Evolutionary conservation across 2,329 filamentous ascomycete species (phyloP).

Genomic region (Pyrenophora seminiperda): DNA sequence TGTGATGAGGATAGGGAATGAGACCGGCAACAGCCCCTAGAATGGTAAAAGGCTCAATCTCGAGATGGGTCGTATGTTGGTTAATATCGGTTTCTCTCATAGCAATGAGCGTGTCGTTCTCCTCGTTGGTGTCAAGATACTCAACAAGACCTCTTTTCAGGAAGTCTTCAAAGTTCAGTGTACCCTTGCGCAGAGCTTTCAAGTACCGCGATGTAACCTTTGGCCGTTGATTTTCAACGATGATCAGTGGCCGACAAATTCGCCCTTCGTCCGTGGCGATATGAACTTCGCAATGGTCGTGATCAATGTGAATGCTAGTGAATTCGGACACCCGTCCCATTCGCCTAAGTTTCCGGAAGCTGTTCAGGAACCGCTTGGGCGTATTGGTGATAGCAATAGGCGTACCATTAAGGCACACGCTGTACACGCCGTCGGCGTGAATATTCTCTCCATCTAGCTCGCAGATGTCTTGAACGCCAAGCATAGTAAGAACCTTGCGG

Average conservation of each 20-base stretch:
- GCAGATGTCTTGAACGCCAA: conserved; percentile 83
- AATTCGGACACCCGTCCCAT: conserved; percentile 94
- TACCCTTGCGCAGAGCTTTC: conserved; percentile 78
- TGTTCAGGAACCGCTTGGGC: conserved; percentile 83
- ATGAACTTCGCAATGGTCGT: conserved; percentile 87
- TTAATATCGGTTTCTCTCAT: conserved; percentile 86
- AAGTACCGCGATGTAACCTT: conserved; percentile 81
- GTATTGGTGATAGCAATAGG: conserved; percentile 85
- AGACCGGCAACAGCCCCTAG: conserved; percentile 93
- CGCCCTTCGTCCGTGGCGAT: conserved; percentile 97
- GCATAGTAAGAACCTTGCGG: conserved; percentile 79
- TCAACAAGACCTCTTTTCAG: conserved; percentile 88
- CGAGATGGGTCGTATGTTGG: conserved; percentile 84
- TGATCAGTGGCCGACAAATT: conserved; percentile 93
- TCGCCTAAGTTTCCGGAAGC: conserved; percentile 83
- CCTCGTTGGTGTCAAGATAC: conserved; percentile 97
- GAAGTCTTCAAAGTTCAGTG: conserved; percentile 92
- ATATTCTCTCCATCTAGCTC: conserved; percentile 84
- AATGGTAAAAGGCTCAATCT: conserved; percentile 97
- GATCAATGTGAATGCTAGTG: conserved; percentile 94
- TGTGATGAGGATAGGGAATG: conserved; percentile 98
- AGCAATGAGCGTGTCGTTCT: conserved; percentile 93
- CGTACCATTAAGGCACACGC: conserved; percentile 94
- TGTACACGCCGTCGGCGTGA: conserved; percentile 80
- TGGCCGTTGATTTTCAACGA: conserved; percentile 85